Evolutionary conservation across 495 filamentous ascomycete genomes (phyloP).

Genomic region (Tuber umbilicatum): DNA sequence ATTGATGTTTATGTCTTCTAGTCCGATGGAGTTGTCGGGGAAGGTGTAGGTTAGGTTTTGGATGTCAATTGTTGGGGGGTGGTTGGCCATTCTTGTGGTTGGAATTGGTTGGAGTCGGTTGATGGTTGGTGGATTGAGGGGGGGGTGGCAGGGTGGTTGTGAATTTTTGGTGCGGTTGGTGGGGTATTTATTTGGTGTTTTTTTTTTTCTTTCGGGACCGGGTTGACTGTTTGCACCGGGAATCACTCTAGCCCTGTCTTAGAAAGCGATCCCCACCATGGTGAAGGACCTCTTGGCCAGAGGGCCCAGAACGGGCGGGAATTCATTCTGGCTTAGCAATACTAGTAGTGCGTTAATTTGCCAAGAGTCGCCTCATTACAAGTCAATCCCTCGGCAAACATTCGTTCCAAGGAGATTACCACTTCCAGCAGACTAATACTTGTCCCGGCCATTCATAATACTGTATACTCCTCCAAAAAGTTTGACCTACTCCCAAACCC

Average conservation of each 20-base stretch:
- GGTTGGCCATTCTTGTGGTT: slow-evolving; percentile 24
- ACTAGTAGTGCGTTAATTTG: no score
- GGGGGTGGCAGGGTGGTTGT: not conserved
- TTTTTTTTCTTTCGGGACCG: not conserved
- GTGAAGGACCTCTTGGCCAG: no score
- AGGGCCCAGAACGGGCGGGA: no score
- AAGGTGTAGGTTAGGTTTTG: slow-evolving; percentile 79
- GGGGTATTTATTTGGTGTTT: not conserved
- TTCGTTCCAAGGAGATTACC: no score
- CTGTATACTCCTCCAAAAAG: no score
- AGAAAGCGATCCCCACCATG: not conserved
- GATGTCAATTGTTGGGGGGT: slow-evolving; percentile 53
- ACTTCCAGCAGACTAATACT: no score
- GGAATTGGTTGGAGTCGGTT: not conserved
- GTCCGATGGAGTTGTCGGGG: slow-evolving; percentile 67
- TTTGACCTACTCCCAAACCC: no score
- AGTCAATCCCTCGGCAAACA: no score
- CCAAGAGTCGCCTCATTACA: no score
- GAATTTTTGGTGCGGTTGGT: not conserved
- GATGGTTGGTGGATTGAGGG: not conserved
- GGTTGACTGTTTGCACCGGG: not conserved
- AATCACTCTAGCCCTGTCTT: not conserved
- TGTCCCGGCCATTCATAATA: no score
- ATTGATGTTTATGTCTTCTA: slow-evolving; percentile 61
- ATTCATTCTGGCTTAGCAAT: no score